phyloP scores from a whole-genome alignment of 176 grass and related monocot genomes.

The Zoysia pacifica region DNA sequence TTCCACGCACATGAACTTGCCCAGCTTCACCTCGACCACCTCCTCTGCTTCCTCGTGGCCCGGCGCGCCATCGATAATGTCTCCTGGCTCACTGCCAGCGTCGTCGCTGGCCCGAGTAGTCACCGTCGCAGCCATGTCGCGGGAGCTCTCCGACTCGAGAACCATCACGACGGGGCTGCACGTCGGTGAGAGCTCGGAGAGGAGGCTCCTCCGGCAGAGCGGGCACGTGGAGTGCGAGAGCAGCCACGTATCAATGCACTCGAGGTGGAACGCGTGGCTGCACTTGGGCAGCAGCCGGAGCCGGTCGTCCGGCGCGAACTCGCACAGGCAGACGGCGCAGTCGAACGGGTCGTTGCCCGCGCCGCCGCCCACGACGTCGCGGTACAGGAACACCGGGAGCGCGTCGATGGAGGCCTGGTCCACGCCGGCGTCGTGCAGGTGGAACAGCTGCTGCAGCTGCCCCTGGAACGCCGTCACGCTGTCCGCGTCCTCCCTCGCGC shows the following conservation, averaged over 20 bases:
- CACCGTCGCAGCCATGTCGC: slow-evolving; percentile 31
- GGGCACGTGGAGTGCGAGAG: slow-evolving; percentile 95
- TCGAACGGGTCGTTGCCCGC: slow-evolving; percentile 86
- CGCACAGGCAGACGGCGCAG: slow-evolving; percentile 92
- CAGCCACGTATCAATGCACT: slow-evolving; percentile 95
- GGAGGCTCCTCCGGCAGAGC: slow-evolving; percentile 71
- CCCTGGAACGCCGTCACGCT: slow-evolving; percentile 79
- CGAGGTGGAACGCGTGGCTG: slow-evolving; percentile 93
- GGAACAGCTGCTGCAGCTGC: slow-evolving; percentile 95
- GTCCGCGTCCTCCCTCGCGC: slow-evolving; percentile 41
- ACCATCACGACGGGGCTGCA: slow-evolving; percentile 65
- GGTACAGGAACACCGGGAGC: slow-evolving; percentile 84
- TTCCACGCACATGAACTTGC: slow-evolving; percentile 78
- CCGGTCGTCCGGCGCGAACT: slow-evolving; percentile 76
- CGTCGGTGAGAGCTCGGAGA: slow-evolving; percentile 59
- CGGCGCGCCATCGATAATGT: background rate
- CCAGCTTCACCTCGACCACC: slow-evolving; percentile 80
- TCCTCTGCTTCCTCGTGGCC: slow-evolving; percentile 21
- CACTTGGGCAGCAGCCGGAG: slow-evolving; percentile 87
- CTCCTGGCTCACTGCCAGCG: background rate
- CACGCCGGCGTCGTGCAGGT: slow-evolving; percentile 86
- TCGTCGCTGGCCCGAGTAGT: background rate
- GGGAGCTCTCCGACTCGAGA: slow-evolving; percentile 65
- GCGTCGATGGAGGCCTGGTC: slow-evolving; percentile 96
- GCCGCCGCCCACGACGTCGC: slow-evolving; percentile 51